These are phyloP conservation scores for Tetramitus jugosus DNA, from an alignment of 208 protist genomes.

Conservation along the genomic window DNA sequence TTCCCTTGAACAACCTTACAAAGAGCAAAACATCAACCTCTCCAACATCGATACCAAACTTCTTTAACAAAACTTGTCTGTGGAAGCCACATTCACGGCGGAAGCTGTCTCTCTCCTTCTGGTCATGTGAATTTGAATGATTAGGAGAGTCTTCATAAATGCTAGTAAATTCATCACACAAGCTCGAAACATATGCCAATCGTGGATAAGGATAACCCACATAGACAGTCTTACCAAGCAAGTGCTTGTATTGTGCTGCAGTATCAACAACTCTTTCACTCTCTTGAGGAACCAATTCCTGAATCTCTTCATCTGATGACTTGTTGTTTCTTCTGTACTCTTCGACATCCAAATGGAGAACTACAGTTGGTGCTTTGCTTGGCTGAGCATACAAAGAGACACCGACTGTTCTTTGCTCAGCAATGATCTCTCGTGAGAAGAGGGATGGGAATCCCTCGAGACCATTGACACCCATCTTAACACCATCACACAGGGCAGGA, in stretches of 20 bases:
- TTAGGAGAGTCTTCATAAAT: neutral
- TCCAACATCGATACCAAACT: slow-evolving; percentile 5
- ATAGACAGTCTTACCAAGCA: neutral
- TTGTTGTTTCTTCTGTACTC: neutral
- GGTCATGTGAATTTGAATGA: neutral
- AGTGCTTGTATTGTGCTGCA: neutral
- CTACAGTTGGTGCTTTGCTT: neutral
- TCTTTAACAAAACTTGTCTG: neutral
- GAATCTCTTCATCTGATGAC: neutral
- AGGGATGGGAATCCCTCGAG: slow-evolving; percentile 1
- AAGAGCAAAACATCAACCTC: neutral
- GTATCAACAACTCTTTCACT: neutral
- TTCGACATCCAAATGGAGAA: neutral
- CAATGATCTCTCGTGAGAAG: neutral
- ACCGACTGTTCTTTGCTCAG: neutral
- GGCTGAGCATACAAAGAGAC: neutral
- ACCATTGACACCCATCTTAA: neutral
- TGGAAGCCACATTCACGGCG: neutral
- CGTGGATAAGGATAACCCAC: slow-evolving; percentile 22
- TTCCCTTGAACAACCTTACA: slow-evolving; percentile 21
- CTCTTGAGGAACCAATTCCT: neutral
- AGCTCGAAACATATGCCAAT: neutral
- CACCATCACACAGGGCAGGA: neutral
- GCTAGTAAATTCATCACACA: neutral
- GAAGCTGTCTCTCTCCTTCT: neutral